Evolutionary conservation across 441 rosid genomes (phyloP).

Genomic region (Gossypium davidsonii): DNA sequence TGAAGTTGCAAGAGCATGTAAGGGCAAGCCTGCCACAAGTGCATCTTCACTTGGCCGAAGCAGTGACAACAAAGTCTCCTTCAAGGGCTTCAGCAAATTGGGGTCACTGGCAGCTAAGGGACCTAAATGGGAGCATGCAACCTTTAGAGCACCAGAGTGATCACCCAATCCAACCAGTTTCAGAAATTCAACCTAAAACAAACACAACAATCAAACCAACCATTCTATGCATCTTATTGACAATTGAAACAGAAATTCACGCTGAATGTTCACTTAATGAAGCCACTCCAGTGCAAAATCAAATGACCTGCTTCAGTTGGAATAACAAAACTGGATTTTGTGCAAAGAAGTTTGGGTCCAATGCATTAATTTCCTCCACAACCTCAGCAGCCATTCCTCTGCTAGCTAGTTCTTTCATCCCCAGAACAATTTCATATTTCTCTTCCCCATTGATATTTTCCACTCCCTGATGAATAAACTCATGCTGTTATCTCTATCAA

Average conservation of each 20-base stretch:
- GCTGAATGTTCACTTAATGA: not conserved
- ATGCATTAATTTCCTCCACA: slow-evolving; percentile 56
- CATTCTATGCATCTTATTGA: not conserved
- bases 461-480: slow-evolving; percentile 28
- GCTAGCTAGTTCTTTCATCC: slow-evolving; percentile 71
- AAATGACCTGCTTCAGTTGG: slow-evolving; percentile 80
- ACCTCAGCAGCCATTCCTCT: slow-evolving; percentile 88
- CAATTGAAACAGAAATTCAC: not conserved
- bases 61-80: slow-evolving; percentile 75
- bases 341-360: slow-evolving; percentile 62
- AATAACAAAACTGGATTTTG: slow-evolving; percentile 66
- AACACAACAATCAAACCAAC: not conserved
- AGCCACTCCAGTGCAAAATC: not conserved
- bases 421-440: slow-evolving; percentile 61
- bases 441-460: slow-evolving; percentile 36
- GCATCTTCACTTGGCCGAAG: slow-evolving; percentile 59
- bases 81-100: slow-evolving; percentile 64
- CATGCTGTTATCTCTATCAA: slow-evolving; percentile 6
- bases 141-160: slow-evolving; percentile 67
- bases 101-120: slow-evolving; percentile 73
- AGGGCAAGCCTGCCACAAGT: slow-evolving; percentile 53
- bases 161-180: slow-evolving; percentile 70
- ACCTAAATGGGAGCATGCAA: slow-evolving; percentile 80
- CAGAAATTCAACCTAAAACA: slow-evolving; percentile 74
- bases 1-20: slow-evolving; percentile 67